Percentiles rank a stretch among this genome's conserved stretches.
Conservation (phyloP, 2,329 filamentous ascomycete genomes). For the Botrytis paeoniae region DNA sequence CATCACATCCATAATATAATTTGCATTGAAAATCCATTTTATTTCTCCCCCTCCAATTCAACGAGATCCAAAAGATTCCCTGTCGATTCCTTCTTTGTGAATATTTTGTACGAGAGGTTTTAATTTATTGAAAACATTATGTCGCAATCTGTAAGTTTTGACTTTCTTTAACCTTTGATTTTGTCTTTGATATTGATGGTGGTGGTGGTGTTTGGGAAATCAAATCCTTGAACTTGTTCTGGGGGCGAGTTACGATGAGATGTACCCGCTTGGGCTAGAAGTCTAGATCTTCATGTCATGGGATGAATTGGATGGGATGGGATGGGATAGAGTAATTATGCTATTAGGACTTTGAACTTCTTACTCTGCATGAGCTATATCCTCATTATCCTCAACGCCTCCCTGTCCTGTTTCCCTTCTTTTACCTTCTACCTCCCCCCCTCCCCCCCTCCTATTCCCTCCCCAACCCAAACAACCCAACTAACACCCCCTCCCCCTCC, state of each 20-base stretch:
- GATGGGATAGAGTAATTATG: background rate
- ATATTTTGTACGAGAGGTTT: background rate
- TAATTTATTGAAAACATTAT: slow-evolving; percentile 22
- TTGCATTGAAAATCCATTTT: slow-evolving; percentile 12
- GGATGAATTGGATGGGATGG: background rate
- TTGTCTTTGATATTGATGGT: background rate
- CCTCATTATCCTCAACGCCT: background rate
- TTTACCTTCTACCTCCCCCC: background rate
- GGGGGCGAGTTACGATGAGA: background rate
- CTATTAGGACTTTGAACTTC: background rate
- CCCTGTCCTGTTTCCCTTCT: background rate
- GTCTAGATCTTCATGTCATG: background rate
- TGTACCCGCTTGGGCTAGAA: background rate
- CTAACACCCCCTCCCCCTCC: background rate
- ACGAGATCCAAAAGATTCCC: too few species aligned
- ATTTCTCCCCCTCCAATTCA: background rate
- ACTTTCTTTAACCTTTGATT: background rate
- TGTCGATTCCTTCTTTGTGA: background rate
- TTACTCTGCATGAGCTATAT: too few species aligned
- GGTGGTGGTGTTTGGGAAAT: background rate
- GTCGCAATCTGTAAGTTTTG: slow-evolving; percentile 35
- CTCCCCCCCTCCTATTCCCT: too few species aligned
- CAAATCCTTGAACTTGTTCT: background rate
- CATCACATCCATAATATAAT: background rate
- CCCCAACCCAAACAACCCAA: background rate